phyloP scores from a whole-genome alignment of 192 early-diverging fungal genomes.

The Dissophora ornata region DNA sequence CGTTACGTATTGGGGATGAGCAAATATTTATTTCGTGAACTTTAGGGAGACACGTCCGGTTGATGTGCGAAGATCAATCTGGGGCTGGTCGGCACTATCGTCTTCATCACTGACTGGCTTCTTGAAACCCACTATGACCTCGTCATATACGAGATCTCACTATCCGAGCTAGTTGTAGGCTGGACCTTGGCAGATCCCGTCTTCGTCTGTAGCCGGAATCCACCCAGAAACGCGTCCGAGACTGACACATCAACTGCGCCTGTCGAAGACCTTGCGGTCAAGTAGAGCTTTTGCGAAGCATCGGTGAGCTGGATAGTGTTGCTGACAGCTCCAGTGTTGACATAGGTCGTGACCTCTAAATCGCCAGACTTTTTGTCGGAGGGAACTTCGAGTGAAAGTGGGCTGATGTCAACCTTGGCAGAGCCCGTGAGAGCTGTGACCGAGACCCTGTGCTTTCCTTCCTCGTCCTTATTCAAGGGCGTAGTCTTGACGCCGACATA shows the following conservation, averaged over 20 bases:
- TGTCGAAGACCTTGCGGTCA: slow-evolving; percentile 1
- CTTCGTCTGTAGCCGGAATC: slow-evolving; percentile 5
- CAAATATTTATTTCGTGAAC: slow-evolving; percentile 19
- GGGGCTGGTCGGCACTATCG: background rate
- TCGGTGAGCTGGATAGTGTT: slow-evolving; percentile 4
- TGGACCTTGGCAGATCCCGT: slow-evolving; percentile 5
- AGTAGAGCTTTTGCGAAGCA: slow-evolving; percentile 2
- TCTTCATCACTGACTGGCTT: too few species aligned
- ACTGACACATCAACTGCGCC: background rate
- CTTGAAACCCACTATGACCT: too few species aligned
- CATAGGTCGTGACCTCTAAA: background rate
- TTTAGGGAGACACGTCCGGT: slow-evolving; percentile 3
- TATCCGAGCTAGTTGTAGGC: background rate
- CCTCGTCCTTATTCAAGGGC: background rate
- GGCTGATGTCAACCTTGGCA: slow-evolving; percentile 2
- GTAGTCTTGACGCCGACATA: slow-evolving; percentile 6
- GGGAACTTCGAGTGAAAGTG: background rate
- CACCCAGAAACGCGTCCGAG: slow-evolving; percentile 34
- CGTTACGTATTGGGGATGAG: too few species aligned
- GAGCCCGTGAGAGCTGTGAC: slow-evolving; percentile 10
- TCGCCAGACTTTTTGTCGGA: slow-evolving; percentile 11
- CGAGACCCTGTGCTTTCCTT: slow-evolving; percentile 5
- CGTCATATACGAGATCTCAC: slow-evolving; percentile 24
- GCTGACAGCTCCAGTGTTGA: slow-evolving; percentile 8
- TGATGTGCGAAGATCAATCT: slow-evolving; percentile 1